Conservation (phyloP, 106 monocot genomes). For the Allium fistulosum region DNA sequence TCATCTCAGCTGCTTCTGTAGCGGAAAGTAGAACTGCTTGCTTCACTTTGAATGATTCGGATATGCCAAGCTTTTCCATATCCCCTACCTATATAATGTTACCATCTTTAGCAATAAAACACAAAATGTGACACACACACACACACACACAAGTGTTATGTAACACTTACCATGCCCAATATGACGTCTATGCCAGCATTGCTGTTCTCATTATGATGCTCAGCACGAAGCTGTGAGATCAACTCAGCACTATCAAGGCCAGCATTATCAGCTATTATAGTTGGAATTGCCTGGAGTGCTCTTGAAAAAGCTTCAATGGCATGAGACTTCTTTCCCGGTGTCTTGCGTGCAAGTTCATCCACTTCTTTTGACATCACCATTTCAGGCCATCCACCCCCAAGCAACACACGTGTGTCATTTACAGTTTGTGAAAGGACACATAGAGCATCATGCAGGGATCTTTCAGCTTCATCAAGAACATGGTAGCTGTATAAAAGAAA, state of each 20-base stretch:
- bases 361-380: slow-evolving; percentile 92
- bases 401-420: slow-evolving; percentile 77
- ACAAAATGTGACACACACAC: too few species aligned
- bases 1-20: slow-evolving; percentile 88
- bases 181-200: slow-evolving; percentile 85
- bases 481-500: slow-evolving; percentile 42
- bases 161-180: slow-evolving; percentile 54
- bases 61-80: slow-evolving; percentile 77
- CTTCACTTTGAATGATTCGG: slow-evolving; percentile 81
- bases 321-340: slow-evolving; percentile 92
- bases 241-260: slow-evolving; percentile 92
- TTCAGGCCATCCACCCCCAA: slow-evolving; percentile 98
- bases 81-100: slow-evolving; percentile 53
- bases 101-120: too few species aligned
- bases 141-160: too few species aligned
- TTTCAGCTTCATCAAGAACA: slow-evolving; percentile 96
- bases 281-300: slow-evolving; percentile 82
- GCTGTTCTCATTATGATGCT: slow-evolving; percentile 68
- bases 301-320: slow-evolving; percentile 93
- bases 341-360: slow-evolving; percentile 78
- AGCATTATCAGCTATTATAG: slow-evolving; percentile 93
- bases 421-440: slow-evolving; percentile 96
- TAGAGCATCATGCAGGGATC: slow-evolving; percentile 91
- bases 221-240: slow-evolving; percentile 92
- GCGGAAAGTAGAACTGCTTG: slow-evolving; percentile 81